A percentile compares a stretch with the other conserved stretches of the same genome.
Evolutionary conservation across 2,329 filamentous ascomycete species (phyloP).

Genomic region (Colletotrichum sp.): DNA sequence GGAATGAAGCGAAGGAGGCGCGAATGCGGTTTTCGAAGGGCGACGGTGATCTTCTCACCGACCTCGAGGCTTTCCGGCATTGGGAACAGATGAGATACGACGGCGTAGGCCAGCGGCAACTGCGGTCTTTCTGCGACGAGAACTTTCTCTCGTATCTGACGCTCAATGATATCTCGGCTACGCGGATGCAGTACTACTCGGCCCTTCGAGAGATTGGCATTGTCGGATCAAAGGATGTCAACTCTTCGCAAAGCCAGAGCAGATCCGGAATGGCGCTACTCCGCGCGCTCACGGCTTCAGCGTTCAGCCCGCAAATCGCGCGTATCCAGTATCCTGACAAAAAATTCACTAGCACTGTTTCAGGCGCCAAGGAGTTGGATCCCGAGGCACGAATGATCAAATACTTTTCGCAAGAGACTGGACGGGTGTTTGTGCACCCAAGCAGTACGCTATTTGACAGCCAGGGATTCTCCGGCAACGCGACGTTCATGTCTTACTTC

Average conservation of each 20-base stretch:
- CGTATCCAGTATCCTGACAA: conserved; percentile 94
- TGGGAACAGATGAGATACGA: conserved; percentile 74
- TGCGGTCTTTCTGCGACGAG: conserved; percentile 80
- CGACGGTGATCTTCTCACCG: conserved; percentile 88
- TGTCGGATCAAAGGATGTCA: conserved; percentile 47
- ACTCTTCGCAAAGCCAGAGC: conserved; percentile 32
- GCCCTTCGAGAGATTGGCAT: conserved; percentile 88
- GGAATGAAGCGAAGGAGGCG: conserved; percentile 81
- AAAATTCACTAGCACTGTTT: conserved; percentile 87
- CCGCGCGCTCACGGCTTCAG: conserved; percentile 73
- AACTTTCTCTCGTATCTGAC: conserved; percentile 87
- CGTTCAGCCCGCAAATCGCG: conserved; percentile 85
- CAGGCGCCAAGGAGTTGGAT: conserved; percentile 90
- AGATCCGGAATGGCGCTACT: conserved; percentile 52
- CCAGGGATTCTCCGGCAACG: conserved; percentile 76
- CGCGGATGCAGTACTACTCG: conserved; percentile 82
- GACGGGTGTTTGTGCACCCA: conserved; percentile 91
- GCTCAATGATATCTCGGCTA: conserved; percentile 86
- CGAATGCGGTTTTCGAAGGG: conserved; percentile 75
- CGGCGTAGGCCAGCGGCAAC: conserved; percentile 63
- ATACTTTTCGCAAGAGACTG: conserved; percentile 87
- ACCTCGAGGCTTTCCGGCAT: conserved; percentile 81
- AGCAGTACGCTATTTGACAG: conserved; percentile 84
- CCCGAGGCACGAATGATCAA: conserved; percentile 92
- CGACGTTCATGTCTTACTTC: conserved; percentile 87